These are phyloP conservation scores for Colletotrichum sp. DNA, from an alignment of 2,329 filamentous ascomycete genomes.

Conservation along the genomic window DNA sequence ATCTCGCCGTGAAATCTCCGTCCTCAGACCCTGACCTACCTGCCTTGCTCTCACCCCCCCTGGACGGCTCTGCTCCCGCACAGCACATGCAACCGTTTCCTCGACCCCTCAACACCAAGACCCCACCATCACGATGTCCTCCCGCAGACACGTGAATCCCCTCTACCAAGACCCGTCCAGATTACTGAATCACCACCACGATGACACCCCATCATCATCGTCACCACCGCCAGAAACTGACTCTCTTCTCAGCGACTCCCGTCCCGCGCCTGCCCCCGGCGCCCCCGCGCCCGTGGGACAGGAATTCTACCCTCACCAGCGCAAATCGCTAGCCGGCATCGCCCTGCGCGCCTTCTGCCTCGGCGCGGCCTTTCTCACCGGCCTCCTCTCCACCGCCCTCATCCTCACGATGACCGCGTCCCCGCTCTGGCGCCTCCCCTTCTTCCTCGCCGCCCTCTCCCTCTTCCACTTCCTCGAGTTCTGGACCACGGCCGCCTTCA, in stretches of 20 bases:
- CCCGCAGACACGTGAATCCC: neutral
- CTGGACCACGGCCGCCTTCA: constrained; percentile 85
- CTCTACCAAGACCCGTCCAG: neutral
- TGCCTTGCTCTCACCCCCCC: neutral
- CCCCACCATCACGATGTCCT: constrained; percentile 5
- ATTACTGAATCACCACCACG: neutral
- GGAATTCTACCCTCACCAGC: constrained; percentile 48
- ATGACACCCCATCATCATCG: neutral
- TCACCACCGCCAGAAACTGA: constrained; percentile 21
- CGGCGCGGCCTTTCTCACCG: constrained; percentile 46
- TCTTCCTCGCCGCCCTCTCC: constrained; percentile 73
- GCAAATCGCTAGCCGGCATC: constrained; percentile 65
- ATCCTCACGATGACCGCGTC: constrained; percentile 42
- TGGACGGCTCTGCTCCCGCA: neutral
- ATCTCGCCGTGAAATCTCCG: neutral
- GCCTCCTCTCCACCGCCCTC: constrained; percentile 34
- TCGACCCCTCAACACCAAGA: constrained; percentile 13
- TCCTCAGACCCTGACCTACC: neutral
- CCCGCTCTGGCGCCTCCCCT: constrained; percentile 65
- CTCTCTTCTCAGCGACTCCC: constrained; percentile 6
- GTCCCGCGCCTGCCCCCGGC: constrained; percentile 22
- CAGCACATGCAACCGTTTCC: neutral
- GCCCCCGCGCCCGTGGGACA: constrained; percentile 28
- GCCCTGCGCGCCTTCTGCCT: constrained; percentile 63
- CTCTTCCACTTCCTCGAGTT: constrained; percentile 97